Base-by-base conservation (phyloP, 306 rosid genomes). In the Acacia melanoxylon region DNA sequence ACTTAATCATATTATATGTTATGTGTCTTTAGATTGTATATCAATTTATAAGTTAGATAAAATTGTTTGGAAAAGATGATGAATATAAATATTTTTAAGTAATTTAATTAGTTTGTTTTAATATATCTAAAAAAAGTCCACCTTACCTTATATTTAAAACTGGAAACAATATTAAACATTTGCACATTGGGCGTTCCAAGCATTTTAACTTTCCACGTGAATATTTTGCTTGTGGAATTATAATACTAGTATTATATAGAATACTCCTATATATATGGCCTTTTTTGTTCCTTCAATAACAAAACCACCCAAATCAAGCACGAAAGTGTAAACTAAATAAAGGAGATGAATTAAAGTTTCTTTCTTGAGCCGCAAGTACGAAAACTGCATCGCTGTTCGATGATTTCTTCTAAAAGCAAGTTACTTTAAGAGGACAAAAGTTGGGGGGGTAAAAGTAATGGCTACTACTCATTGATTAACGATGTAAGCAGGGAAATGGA, bases 401-500 rank as follows among this genome's bases (percentile, higher is more conserved):
- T 56, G 8, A 9, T 85, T 54, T 82, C 75, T 83, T 72, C 46
- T 19, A 49, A 83, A 86, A 83, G 74, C 51, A 77, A 65, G 79
- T 74, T 80, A 61, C 80, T 82, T 78, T 65, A 12, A 29, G 44
- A 67, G 42, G 88, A 68, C 83, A 76, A 76, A 81, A 80, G 83
- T 70, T 71, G 68, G 68, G 76, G 76, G 77, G 67, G 67, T 56
- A 20, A 76, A 78, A 86, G 88, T 72, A 56, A 65, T 81, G 81
- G 84, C 74, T 35, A 52, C 71, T 22, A 68, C 56, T 61, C 20
- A 79, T 59, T 78, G 68, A 73, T 74, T 54, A 78, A 15, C 70
- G 58, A 83, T 83, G 86, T 72, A 75, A 86, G 86, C 89, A 56
- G 25, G 77, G 62, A 76, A 75, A 27, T 80, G 80, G 87, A 68